A percentile compares a stretch with the other conserved stretches of the same genome.
phyloP scores from a whole-genome alignment of 2,329 filamentous ascomycete species.

The Trichoderma guizhouense region DNA sequence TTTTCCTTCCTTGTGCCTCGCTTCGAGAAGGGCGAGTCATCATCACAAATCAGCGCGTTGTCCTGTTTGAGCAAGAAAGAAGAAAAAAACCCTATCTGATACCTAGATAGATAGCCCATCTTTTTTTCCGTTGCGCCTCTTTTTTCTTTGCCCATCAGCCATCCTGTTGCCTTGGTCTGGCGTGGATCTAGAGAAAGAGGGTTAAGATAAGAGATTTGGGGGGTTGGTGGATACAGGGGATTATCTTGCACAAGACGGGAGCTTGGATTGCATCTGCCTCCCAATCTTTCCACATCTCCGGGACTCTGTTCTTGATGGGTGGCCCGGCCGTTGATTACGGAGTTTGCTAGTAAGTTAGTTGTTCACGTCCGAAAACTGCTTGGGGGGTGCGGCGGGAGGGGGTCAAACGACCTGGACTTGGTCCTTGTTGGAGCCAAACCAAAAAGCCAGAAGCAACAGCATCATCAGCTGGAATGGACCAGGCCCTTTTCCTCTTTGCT shows the following conservation, averaged over 20 bases:
- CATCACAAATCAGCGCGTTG: neutral
- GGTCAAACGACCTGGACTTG: neutral
- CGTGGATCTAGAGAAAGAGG: constrained; percentile 1
- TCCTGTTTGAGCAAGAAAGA: neutral
- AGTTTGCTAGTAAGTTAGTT: constrained; percentile 1
- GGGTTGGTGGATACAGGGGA: constrained; percentile 10
- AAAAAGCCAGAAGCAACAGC: neutral
- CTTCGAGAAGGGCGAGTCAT: neutral
- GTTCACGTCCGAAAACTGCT: neutral
- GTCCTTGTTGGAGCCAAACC: neutral
- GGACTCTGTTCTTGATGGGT: neutral
- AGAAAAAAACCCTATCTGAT: neutral
- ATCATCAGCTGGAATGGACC: constrained; percentile 4
- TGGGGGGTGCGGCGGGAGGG: neutral
- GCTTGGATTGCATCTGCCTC: neutral
- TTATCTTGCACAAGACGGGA: neutral
- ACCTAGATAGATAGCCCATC: neutral
- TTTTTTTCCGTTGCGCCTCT: neutral
- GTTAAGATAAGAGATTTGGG: constrained; percentile 13
- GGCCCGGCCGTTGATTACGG: neutral
- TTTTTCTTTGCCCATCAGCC: neutral
- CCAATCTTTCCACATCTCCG: constrained; percentile 17
- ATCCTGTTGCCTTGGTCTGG: neutral
- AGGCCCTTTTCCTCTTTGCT: neutral
- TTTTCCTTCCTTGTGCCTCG: neutral